A percentile compares a stretch with the other conserved stretches of the same genome.
Evolutionary conservation across 1,284 basidiomycete genomes (phyloP).

Genomic region (Leccinum subatratum): DNA sequence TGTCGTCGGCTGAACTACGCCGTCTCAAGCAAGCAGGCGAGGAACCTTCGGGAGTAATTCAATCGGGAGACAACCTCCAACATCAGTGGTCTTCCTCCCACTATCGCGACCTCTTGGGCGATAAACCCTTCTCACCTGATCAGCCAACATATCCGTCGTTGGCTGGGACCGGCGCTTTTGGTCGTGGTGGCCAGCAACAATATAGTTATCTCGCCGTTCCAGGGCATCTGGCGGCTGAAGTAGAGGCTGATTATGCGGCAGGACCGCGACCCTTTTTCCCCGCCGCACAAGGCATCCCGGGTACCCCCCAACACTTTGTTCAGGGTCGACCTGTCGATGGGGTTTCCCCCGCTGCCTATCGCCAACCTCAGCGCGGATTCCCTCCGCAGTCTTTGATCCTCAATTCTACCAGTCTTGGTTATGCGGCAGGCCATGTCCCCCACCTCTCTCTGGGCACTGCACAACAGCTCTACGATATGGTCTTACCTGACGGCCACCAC

Average conservation of each 20-base stretch:
- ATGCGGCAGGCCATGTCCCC: conserved; percentile 50
- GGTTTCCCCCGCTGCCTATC: conserved; percentile 45
- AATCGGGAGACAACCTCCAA: conserved; percentile 35
- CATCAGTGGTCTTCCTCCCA: conserved; percentile 45
- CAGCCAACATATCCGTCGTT: conserved; percentile 72
- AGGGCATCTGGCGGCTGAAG: conserved; percentile 46
- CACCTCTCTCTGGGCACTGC: conserved; percentile 64
- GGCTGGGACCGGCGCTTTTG: conserved; percentile 38
- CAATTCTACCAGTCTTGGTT: conserved; percentile 52
- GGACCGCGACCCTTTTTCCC: conserved; percentile 54
- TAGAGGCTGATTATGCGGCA: conserved; percentile 51
- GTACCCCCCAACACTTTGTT: conserved; percentile 42
- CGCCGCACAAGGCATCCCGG: conserved; percentile 27
- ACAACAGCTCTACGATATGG: conserved; percentile 75
- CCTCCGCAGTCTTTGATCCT: conserved; percentile 53
- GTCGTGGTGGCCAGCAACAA: conserved; percentile 41
- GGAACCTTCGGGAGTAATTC: conserved; percentile 36
- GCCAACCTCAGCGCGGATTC: conserved; percentile 55
- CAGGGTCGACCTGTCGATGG: conserved; percentile 47
- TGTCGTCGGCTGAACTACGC: conserved; percentile 65
- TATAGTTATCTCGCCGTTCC: conserved; percentile 43
- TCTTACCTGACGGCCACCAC: conserved; percentile 59
- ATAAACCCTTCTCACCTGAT: conserved; percentile 40
- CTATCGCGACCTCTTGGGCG: conserved; percentile 42
- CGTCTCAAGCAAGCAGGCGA: conserved; percentile 67